Conservation (phyloP, 495 filamentous ascomycete genomes). For the Penicillium lagena region DNA sequence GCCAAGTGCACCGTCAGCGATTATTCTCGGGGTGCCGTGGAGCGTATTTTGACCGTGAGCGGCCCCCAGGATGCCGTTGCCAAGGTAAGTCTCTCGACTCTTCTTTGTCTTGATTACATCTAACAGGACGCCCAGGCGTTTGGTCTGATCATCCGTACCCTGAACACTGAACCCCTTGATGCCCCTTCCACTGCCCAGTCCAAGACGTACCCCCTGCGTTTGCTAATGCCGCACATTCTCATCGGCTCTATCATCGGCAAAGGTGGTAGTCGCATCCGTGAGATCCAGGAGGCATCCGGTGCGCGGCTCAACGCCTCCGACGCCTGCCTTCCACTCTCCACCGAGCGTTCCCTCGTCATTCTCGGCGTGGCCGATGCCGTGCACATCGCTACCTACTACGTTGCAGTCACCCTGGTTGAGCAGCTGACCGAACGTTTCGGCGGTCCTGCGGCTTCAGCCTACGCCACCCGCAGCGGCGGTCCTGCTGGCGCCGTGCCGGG, state of each 20-base stretch:
- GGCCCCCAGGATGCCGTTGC: conserved; percentile 92
- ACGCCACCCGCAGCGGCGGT: conserved; percentile 90
- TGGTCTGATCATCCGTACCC: conserved; percentile 92
- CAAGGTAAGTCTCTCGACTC: conserved; percentile 58
- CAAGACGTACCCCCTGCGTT: conserved; percentile 93
- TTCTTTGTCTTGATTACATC: background rate
- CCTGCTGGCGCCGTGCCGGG: conserved; percentile 89
- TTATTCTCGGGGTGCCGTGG: conserved; percentile 91
- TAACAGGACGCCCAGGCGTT: conserved; percentile 60
- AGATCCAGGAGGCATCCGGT: conserved; percentile 97
- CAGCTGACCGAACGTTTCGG: conserved; percentile 95
- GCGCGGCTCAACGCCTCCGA: conserved; percentile 96
- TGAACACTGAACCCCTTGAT: conserved; percentile 91
- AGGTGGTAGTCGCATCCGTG: conserved; percentile 87
- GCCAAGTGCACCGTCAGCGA: conserved; percentile 99
- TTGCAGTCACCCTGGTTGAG: conserved; percentile 90
- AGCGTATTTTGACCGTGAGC: conserved; percentile 94
- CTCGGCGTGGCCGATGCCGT: conserved; percentile 89
- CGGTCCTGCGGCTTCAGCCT: conserved; percentile 91
- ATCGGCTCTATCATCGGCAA: conserved; percentile 99
- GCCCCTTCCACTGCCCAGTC: conserved; percentile 82
- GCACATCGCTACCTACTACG: conserved; percentile 97
- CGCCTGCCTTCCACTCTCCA: conserved; percentile 85
- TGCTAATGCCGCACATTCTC: conserved; percentile 92
- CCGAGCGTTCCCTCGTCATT: conserved; percentile 92